These are phyloP conservation scores for Striga hermonthica DNA, from an alignment of 305 asterid genomes.

Conservation along the genomic window DNA sequence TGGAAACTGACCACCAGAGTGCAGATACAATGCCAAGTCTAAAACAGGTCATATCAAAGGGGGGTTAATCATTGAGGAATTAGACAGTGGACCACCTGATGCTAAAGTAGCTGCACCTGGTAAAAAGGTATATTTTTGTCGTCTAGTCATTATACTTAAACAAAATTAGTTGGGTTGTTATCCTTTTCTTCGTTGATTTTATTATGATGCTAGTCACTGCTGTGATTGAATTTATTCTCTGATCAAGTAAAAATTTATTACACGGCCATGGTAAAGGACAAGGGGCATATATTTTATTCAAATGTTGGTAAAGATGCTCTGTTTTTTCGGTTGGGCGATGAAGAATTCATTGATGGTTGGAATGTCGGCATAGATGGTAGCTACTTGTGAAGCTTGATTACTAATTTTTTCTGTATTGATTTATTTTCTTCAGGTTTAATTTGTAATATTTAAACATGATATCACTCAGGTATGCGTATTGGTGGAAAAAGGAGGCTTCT, in stretches of 20 bases:
- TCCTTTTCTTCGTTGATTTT: constrained; percentile 17
- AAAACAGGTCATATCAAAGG: constrained; percentile 52
- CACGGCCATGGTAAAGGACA: constrained; percentile 61
- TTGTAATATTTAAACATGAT: constrained; percentile 19
- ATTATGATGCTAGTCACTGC: background rate
- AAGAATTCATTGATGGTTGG: constrained; percentile 61
- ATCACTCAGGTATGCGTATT: constrained; percentile 66
- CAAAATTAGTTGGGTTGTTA: background rate
- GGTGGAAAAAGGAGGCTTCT: constrained; percentile 80
- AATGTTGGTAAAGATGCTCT: constrained; percentile 45
- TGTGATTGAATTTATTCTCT: constrained; percentile 27
- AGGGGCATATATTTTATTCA: constrained; percentile 51
- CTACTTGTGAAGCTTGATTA: constrained; percentile 24
- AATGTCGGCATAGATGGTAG: constrained; percentile 71
- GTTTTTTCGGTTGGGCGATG: constrained; percentile 64
- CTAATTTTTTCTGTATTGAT: background rate
- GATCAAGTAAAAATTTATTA: constrained; percentile 65
- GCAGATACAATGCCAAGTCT: constrained; percentile 20
- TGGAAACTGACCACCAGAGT: constrained; percentile 27
- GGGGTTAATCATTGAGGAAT: constrained; percentile 69
- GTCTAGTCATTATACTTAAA: constrained; percentile 10
- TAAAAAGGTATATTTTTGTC: constrained; percentile 47
- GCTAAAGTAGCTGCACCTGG: constrained; percentile 69
- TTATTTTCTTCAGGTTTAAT: background rate
- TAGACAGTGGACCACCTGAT: constrained; percentile 52